Base-by-base conservation (phyloP, 192 early-diverging fungal species). In the Coemansia sp. region DNA sequence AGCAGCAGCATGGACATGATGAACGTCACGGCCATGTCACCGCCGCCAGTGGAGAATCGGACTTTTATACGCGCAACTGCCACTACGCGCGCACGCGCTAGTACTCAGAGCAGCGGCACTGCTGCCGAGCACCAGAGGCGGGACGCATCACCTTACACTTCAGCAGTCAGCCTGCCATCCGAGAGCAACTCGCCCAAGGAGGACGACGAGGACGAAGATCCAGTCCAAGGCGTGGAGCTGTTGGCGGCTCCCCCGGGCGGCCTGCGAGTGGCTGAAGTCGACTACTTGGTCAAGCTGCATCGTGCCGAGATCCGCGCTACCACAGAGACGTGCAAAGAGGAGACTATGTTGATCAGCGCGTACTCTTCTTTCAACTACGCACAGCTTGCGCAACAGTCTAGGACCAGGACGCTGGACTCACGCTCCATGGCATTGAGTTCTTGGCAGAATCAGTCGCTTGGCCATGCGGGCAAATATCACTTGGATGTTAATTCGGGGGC, bases 291-390 rank as follows among this genome's bases (percentile, higher is more conserved):
- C 8, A 86, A 75, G 10, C 79, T 86, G 52, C 91, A 93, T 61
- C 87, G 90, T n/a, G 78, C 85, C 11, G 84, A 93, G 64, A 85
- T 93, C 33, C 86, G 89, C 33, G 85, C 88, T 29, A 86, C 81
- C 2, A 86, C 80, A 11, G 90, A 91, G 65, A 81, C 80, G 16
- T 88, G 84, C 43, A 90, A 90, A 51, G 81, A 86, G 70, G 91
- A 93, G 68, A 91, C 91, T 6, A 87, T 65, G 66, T 61, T 86
- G 72, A 77, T 86, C 3, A 71, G 75, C 34, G 65, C 70, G 11
- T 86, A 84, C 69, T 65, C 80, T 8, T 51, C 76, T n/a, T 73
- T 83, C 59, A 80, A 43, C 57, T 79, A 70, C 20, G 74, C 67
- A 34, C 78, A 75, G 34, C 69, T 75, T 65, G 78, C 31, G 55